Base-by-base conservation (phyloP, 106 monocot genomes). In the Dendrobium huoshanense region DNA sequence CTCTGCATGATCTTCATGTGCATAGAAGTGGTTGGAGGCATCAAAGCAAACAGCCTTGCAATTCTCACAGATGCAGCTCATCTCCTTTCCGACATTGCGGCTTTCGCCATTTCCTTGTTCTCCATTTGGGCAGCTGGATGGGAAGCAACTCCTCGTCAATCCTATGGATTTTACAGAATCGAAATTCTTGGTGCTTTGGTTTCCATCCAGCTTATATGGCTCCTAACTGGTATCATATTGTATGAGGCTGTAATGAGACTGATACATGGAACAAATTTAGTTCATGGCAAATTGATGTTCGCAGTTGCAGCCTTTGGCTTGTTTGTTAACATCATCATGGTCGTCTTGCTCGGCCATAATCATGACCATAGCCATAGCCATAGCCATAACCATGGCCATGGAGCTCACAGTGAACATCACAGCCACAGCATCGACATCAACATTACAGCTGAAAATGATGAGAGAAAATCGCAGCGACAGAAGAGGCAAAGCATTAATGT, bases 21-120 rank as follows among this genome's bases (percentile, higher is more conserved):
- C 10, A 80, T 93, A 3, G 93, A 93, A 81, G 88, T 93, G 4
- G 78, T 82, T 37, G 93, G 93, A 4, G 93, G 93, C 29, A 87
- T 93, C 77, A 85, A 88, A 73, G 88, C 93, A 68, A 93, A 93
- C 84, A 93, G 93, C 47, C 88, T 93, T 42, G 90, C 93, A 24
- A 88, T 93, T 67, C 65, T 93, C 45, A 90, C 90, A 10, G 93
- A 93, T 76, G 93, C 93, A 9, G 88, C 93, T 25, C 93, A 90
- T 86, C 93, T 90, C 45, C 87, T 93, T 19, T 87, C 93, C 5
- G 90, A 93, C 73, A 83, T 90, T 25, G 90, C 88, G 4, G 88
- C 90, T 41, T 90, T 88, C 77, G 93, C 90, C 49, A 89, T 93
- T 55, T 93, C 93, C 40, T 81, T 93, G 25, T 85, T 93, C 76